Evolutionary conservation across 1,139 yeast genomes (phyloP).

Genomic region (Sugiyamaella pinicola): DNA sequence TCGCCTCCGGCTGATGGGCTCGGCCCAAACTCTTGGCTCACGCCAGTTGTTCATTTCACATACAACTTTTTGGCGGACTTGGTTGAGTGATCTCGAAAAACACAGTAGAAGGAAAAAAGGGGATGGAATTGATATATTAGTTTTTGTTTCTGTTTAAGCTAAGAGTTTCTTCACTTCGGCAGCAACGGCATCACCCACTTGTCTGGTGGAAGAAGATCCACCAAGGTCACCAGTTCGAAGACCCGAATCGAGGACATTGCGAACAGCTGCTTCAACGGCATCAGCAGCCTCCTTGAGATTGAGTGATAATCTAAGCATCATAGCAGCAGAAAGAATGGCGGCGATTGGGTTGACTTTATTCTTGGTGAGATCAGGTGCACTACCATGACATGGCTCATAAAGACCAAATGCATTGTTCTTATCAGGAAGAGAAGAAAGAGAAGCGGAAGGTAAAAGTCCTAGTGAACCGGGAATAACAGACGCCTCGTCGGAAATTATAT

Average conservation of each 20-base stretch:
- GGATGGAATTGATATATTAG: too few relatives aligned
- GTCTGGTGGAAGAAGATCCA: conserved; percentile 75
- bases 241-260: conserved; percentile 75
- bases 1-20: too few relatives aligned
- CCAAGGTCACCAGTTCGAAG: conserved; percentile 89
- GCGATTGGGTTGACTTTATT: conserved; percentile 95
- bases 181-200: conserved; percentile 93
- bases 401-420: conserved; percentile 91
- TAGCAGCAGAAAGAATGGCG: conserved; percentile 81
- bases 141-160: too few relatives aligned
- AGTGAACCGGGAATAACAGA: conserved; percentile 96
- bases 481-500: conserved; percentile 95
- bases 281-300: conserved; percentile 81
- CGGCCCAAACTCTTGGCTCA: too few relatives aligned
- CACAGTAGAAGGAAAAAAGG: too few relatives aligned
- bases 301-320: conserved; percentile 93
- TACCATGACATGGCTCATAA: conserved; percentile 98
- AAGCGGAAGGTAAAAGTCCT: conserved; percentile 94
- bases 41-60: too few relatives aligned
- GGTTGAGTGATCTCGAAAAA: too few relatives aligned
- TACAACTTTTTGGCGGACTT: too few relatives aligned
- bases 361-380: conserved; percentile 89
- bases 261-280: conserved; percentile 87
- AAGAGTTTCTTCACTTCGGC: conserved; percentile 66
- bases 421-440: conserved; percentile 93